Evolutionary conservation across 768 basidiomycete genomes (phyloP).

Genomic region (Lanmaoa rubissima): DNA sequence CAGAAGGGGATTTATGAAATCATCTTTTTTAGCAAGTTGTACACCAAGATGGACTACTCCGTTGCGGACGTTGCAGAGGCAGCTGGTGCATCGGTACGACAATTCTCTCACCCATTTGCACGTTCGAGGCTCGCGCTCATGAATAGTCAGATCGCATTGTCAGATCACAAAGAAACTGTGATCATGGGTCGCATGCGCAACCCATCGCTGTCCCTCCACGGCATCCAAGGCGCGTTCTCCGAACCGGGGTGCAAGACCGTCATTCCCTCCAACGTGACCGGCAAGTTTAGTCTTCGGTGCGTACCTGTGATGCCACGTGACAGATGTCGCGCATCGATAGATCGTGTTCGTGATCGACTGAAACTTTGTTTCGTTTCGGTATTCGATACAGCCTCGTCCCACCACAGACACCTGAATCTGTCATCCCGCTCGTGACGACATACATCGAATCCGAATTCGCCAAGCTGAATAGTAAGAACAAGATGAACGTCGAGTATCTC

Average conservation of each 20-base stretch:
- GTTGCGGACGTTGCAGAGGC: conserved; percentile 71
- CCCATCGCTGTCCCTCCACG: conserved; percentile 88
- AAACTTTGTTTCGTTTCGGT: not conserved
- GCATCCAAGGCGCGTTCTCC: conserved; percentile 94
- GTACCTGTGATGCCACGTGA: conserved; percentile 19
- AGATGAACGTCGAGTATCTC: conserved; percentile 62
- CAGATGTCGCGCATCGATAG: not conserved
- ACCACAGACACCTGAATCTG: conserved; percentile 75
- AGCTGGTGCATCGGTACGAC: conserved; percentile 57
- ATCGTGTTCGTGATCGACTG: not conserved
- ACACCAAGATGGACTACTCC: conserved; percentile 71
- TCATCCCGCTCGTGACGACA: conserved; percentile 66
- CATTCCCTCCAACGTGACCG: conserved; percentile 84
- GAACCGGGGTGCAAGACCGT: conserved; percentile 86
- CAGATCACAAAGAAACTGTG: conserved; percentile 69
- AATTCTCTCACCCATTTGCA: not conserved
- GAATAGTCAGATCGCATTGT: conserved; percentile 53
- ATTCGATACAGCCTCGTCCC: conserved; percentile 62
- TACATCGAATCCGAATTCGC: conserved; percentile 80
- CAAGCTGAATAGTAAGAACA: conserved; percentile 85
- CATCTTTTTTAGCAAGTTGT: conserved; percentile 50
- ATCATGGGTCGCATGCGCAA: conserved; percentile 94
- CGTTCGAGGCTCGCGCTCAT: not conserved
- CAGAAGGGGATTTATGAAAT: not conserved
- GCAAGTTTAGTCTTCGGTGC: conserved; percentile 93